phyloP scores from a whole-genome alignment of 2,329 filamentous ascomycete species.

The Talaromyces sp. region DNA sequence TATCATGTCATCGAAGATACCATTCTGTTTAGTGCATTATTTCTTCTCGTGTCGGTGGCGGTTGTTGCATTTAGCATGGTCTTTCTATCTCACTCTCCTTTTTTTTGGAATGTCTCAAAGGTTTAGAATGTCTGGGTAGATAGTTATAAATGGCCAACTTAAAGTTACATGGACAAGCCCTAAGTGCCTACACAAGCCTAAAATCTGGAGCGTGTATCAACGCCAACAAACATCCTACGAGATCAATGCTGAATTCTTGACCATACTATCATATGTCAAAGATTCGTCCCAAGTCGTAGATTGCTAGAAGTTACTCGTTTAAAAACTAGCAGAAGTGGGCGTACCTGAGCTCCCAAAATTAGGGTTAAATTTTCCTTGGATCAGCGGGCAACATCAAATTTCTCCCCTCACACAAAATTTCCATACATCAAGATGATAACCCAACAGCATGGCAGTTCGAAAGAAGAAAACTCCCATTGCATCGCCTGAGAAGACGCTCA shows the following conservation, averaged over 20 bases:
- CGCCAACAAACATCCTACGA: too few species aligned
- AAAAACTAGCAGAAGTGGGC: background rate
- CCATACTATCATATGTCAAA: too few species aligned
- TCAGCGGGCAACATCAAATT: slow-evolving; percentile 1
- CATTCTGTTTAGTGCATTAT: slow-evolving; percentile 6
- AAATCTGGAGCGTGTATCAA: background rate
- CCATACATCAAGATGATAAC: background rate
- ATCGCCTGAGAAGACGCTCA: slow-evolving; percentile 28
- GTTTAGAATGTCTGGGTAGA: background rate
- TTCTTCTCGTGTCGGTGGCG: background rate
- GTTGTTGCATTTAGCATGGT: background rate
- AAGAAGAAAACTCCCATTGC: slow-evolving; percentile 22
- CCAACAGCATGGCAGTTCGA: background rate
- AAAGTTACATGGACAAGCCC: background rate
- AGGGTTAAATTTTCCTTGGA: background rate
- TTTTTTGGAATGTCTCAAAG: background rate
- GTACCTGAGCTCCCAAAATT: background rate
- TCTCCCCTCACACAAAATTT: background rate
- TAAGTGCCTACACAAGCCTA: background rate
- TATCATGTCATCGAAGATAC: slow-evolving; percentile 3
- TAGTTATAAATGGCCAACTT: background rate
- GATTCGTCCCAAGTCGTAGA: too few species aligned
- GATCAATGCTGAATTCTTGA: too few species aligned
- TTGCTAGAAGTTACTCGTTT: too few species aligned
- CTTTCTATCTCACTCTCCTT: background rate